phyloP scores from a whole-genome alignment of 2,329 filamentous ascomycete species.

The Penicillium sumatraense region DNA sequence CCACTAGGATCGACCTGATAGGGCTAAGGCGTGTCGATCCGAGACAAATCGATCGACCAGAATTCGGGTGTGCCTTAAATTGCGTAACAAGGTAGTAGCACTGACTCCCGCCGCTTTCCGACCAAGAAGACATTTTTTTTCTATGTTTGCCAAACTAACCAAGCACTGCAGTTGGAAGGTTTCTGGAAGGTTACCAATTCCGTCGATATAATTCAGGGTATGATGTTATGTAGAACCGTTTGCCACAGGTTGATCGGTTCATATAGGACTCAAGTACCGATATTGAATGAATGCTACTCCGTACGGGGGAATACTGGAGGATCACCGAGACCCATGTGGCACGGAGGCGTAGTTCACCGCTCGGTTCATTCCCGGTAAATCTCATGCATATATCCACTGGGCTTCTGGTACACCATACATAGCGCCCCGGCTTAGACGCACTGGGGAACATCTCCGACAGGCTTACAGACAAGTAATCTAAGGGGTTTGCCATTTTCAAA shows the following conservation, averaged over 20 bases:
- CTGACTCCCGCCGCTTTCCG: slow-evolving; percentile 1
- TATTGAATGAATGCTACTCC: not conserved
- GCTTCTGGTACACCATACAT: not conserved
- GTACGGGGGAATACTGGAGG: not conserved
- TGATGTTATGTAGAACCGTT: not conserved
- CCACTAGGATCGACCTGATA: not conserved
- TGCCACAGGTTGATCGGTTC: slow-evolving; percentile 1
- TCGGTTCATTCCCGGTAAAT: slow-evolving; percentile 4
- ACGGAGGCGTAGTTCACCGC: not conserved
- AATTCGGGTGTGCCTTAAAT: slow-evolving; percentile 1
- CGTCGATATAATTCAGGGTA: slow-evolving; percentile 2
- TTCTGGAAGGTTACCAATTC: slow-evolving; percentile 1
- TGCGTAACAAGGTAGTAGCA: not conserved
- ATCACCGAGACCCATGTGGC: not conserved
- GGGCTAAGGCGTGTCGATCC: not conserved
- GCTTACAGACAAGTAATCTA: not conserved
- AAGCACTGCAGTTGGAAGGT: not conserved
- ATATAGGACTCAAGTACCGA: not conserved
- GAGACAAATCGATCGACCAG: slow-evolving; percentile 10
- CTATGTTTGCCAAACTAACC: not conserved
- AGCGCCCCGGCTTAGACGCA: slow-evolving; percentile 8
- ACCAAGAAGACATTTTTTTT: too few relatives aligned
- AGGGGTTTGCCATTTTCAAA: not conserved
- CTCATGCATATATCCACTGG: not conserved
- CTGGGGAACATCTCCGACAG: slow-evolving; percentile 31